phyloP scores from a whole-genome alignment of 2,329 filamentous ascomycete species.

The Knufia petricola region DNA sequence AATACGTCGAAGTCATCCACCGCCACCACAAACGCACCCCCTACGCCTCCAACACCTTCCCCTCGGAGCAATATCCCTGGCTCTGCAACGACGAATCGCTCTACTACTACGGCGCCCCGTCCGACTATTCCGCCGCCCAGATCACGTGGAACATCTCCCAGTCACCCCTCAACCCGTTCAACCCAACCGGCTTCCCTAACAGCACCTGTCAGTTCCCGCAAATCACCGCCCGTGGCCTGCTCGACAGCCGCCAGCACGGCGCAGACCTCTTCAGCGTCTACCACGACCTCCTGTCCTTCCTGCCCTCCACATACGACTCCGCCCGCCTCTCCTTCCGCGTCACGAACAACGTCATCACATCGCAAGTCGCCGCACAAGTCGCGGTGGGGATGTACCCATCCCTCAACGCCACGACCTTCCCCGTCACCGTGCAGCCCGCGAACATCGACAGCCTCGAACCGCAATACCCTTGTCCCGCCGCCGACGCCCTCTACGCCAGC shows the following conservation, averaged over 20 bases:
- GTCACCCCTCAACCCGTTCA: slow-evolving; percentile 57
- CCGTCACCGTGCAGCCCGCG: slow-evolving; percentile 37
- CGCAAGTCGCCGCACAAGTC: slow-evolving; percentile 67
- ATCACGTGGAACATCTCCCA: slow-evolving; percentile 59
- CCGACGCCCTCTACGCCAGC: slow-evolving; percentile 35
- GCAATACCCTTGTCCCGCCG: slow-evolving; percentile 54
- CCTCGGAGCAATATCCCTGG: slow-evolving; percentile 63
- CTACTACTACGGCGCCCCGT: slow-evolving; percentile 57
- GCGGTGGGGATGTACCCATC: slow-evolving; percentile 58
- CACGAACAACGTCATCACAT: slow-evolving; percentile 74
- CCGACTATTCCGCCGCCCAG: slow-evolving; percentile 38
- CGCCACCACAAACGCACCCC: slow-evolving; percentile 78
- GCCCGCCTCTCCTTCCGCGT: slow-evolving; percentile 56
- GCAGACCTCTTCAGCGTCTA: slow-evolving; percentile 70
- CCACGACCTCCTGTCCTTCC: slow-evolving; percentile 55
- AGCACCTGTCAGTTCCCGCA: slow-evolving; percentile 75
- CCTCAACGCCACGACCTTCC: slow-evolving; percentile 22
- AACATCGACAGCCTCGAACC: slow-evolving; percentile 66
- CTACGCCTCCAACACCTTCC: slow-evolving; percentile 68
- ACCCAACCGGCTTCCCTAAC: slow-evolving; percentile 51
- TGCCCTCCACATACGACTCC: slow-evolving; percentile 44
- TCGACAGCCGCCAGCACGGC: slow-evolving; percentile 68
- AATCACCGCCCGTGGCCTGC: slow-evolving; percentile 60
- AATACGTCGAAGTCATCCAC: slow-evolving; percentile 73
- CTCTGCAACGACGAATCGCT: slow-evolving; percentile 60